Conservation (phyloP, 768 basidiomycete species). For the Austroboletus festivus region DNA sequence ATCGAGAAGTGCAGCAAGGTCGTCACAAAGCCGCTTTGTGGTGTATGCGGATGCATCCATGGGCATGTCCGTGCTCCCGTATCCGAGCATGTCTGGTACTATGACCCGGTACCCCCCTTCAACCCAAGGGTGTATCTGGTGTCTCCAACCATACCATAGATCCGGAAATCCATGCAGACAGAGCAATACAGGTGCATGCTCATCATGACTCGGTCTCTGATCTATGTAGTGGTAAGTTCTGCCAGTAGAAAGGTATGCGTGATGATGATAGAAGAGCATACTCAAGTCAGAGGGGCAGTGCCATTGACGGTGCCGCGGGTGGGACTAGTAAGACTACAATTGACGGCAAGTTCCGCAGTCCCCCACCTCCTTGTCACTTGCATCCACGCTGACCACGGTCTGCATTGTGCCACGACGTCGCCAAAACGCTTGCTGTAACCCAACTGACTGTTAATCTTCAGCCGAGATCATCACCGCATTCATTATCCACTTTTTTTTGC, state of each 20-base stretch:
- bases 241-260: conserved; percentile 48
- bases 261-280: too few species aligned
- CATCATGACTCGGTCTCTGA: conserved; percentile 48
- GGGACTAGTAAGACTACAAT: too few species aligned
- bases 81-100: conserved; percentile 51
- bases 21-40: conserved; percentile 54
- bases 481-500: too few species aligned
- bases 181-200: conserved; percentile 48
- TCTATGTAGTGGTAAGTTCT: conserved; percentile 71
- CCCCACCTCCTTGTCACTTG: too few species aligned
- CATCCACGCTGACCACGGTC: too few species aligned
- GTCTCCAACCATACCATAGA: conserved; percentile 66
- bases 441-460: too few species aligned
- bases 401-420: too few species aligned
- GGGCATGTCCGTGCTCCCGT: conserved; percentile 64
- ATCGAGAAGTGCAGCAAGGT: conserved; percentile 66
- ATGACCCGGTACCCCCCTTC: conserved; percentile 59
- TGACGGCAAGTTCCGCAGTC: too few species aligned
- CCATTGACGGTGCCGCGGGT: too few species aligned
- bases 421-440: too few species aligned
- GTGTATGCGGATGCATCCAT: conserved; percentile 53
- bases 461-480: too few species aligned
- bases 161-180: conserved; percentile 84
- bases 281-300: too few species aligned
- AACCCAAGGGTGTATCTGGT: conserved; percentile 73